Conservation (phyloP, 805 yeast genomes). For the Spathaspora arborariae region DNA sequence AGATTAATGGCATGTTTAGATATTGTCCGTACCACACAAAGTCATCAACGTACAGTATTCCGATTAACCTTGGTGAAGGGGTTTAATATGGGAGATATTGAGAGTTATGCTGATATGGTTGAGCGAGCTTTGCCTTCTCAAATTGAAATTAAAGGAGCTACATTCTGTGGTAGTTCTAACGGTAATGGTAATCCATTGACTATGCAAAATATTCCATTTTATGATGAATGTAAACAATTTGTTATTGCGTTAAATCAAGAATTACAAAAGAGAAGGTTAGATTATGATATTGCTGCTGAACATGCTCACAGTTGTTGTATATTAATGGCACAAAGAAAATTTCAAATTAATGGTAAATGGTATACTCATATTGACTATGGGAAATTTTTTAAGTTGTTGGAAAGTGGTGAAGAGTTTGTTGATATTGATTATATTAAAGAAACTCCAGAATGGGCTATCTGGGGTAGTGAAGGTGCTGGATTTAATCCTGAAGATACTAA, state of each 20-base stretch:
- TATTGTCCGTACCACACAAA: slow-evolving; percentile 66
- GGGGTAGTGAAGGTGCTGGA: slow-evolving; percentile 83
- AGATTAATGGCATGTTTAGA: slow-evolving; percentile 77
- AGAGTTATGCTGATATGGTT: slow-evolving; percentile 84
- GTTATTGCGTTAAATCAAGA: slow-evolving; percentile 62
- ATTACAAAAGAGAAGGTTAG: slow-evolving; percentile 60
- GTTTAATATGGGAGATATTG: slow-evolving; percentile 77
- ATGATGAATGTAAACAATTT: slow-evolving; percentile 80
- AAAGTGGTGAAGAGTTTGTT: slow-evolving; percentile 60
- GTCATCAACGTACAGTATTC: slow-evolving; percentile 86
- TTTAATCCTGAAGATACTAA: slow-evolving; percentile 83
- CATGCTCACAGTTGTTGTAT: slow-evolving; percentile 96
- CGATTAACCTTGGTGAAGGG: slow-evolving; percentile 89
- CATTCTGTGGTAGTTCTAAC: slow-evolving; percentile 86
- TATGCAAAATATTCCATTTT: slow-evolving; percentile 93
- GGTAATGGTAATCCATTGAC: slow-evolving; percentile 86
- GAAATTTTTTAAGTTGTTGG: slow-evolving; percentile 66
- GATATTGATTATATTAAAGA: slow-evolving; percentile 77
- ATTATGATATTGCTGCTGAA: slow-evolving; percentile 86
- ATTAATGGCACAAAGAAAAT: slow-evolving; percentile 71
- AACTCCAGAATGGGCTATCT: slow-evolving; percentile 89
- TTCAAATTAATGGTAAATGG: slow-evolving; percentile 73
- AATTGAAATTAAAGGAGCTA: slow-evolving; percentile 91
- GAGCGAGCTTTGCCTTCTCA: slow-evolving; percentile 79
- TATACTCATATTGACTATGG: slow-evolving; percentile 84